Conservation (phyloP, 306 rosid species). For the Castanea crenata region DNA sequence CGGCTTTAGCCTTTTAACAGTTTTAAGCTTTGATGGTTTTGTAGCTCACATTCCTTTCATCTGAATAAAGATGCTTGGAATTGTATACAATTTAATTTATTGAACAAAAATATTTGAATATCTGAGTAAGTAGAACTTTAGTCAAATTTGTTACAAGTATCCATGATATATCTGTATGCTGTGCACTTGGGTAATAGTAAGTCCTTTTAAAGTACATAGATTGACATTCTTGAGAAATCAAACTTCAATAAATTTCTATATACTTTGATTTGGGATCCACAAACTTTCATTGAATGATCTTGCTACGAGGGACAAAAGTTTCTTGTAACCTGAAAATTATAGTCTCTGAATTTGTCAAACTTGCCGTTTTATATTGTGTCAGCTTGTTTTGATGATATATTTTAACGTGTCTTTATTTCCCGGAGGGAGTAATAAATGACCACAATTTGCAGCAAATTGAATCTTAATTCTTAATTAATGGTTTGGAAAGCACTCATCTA, state of each 20-base stretch:
- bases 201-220: neutral
- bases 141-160: neutral
- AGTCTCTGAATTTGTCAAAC: neutral
- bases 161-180: neutral
- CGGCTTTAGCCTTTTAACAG: slow-evolving; percentile 1
- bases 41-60: neutral
- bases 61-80: neutral
- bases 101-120: neutral
- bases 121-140: neutral
- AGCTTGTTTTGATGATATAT: neutral
- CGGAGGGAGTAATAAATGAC: neutral
- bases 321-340: neutral
- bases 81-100: neutral
- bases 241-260: neutral
- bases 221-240: neutral
- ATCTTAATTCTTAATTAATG: neutral
- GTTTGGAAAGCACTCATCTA: no score
- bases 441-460: neutral
- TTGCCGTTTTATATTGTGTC: neutral
- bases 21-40: slow-evolving; percentile 1
- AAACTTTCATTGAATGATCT: neutral
- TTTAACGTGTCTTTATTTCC: neutral
- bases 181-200: neutral
- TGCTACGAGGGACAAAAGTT: neutral
- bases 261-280: neutral